Evolutionary conservation across 2,329 filamentous ascomycete species (phyloP).

Genomic region (Pleurostoma richardsiae): DNA sequence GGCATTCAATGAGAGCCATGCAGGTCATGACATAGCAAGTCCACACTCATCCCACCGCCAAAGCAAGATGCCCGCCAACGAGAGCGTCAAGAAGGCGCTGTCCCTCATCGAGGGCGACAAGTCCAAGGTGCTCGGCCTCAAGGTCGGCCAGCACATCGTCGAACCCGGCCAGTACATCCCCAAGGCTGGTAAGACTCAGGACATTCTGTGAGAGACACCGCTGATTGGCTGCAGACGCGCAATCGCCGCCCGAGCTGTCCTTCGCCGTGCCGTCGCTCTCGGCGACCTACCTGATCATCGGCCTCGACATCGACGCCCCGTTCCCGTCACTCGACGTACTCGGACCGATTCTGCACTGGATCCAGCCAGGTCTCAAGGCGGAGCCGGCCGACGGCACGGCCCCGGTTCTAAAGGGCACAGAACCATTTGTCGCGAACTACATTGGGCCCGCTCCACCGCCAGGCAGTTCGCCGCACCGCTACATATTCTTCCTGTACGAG

Average conservation of each 20-base stretch:
- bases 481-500: slow-evolving; percentile 42
- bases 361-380: slow-evolving; percentile 31
- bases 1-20: no score
- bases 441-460: slow-evolving; percentile 41
- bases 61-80: slow-evolving; percentile 5
- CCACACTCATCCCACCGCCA: no score
- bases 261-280: neutral
- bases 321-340: slow-evolving; percentile 32
- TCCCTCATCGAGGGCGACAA: slow-evolving; percentile 3
- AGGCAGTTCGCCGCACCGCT: slow-evolving; percentile 39
- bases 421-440: slow-evolving; percentile 29
- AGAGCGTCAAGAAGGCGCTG: slow-evolving; percentile 3
- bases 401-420: neutral
- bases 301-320: slow-evolving; percentile 42
- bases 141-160: slow-evolving; percentile 1
- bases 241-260: slow-evolving; percentile 1
- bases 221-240: neutral
- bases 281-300: slow-evolving; percentile 31
- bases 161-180: slow-evolving; percentile 5
- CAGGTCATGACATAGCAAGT: no score
- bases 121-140: slow-evolving; percentile 6
- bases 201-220: neutral
- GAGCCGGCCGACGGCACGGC: slow-evolving; percentile 3
- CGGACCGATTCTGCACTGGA: slow-evolving; percentile 41
- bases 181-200: slow-evolving; percentile 1